phyloP scores from a whole-genome alignment of 768 basidiomycete species.

The Podaxis rugospora region DNA sequence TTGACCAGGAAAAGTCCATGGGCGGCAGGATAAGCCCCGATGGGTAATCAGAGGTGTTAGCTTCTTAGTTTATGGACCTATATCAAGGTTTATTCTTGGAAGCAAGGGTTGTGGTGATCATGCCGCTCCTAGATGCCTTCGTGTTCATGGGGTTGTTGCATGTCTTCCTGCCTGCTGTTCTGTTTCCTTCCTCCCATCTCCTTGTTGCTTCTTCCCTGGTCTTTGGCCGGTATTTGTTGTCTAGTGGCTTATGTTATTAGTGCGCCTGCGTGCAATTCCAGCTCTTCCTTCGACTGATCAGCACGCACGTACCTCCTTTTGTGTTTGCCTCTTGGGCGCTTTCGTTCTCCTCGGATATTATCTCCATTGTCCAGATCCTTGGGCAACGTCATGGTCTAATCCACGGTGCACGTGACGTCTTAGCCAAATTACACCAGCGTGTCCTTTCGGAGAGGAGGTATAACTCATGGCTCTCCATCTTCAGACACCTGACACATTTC shows the following conservation, averaged over 20 bases:
- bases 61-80: background rate
- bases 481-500: conserved; percentile 62
- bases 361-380: background rate
- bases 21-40: conserved; percentile 2
- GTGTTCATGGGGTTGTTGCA: background rate
- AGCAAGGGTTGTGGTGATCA: conserved; percentile 1
- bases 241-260: conserved; percentile 1
- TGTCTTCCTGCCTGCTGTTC: background rate
- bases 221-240: background rate
- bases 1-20: conserved; percentile 12
- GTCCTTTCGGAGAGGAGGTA: background rate
- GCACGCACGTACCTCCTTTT: background rate
- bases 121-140: background rate
- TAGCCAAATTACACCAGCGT: background rate
- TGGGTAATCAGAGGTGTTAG: conserved; percentile 5
- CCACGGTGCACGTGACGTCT: conserved; percentile 2
- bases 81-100: conserved; percentile 6
- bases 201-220: background rate
- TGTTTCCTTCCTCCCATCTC: background rate
- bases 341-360: background rate
- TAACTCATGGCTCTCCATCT: conserved; percentile 35
- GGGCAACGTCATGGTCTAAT: background rate
- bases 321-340: background rate
- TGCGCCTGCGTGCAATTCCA: background rate
- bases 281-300: background rate